phyloP scores from a whole-genome alignment of 495 filamentous ascomycete species.

The Neurospora tetrasperma region DNA sequence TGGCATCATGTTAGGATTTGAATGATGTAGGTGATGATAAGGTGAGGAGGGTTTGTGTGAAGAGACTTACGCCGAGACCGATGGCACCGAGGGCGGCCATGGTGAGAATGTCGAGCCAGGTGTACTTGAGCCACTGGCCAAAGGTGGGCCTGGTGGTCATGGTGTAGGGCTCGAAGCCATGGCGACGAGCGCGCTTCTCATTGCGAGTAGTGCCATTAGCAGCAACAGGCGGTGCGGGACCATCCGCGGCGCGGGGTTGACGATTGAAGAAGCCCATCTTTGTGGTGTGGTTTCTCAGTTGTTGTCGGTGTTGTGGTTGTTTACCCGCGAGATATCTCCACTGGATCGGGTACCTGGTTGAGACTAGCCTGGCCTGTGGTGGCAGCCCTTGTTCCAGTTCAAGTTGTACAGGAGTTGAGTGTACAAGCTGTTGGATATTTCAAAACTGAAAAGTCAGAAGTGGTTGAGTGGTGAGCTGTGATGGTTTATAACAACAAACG shows the following conservation, averaged over 20 bases:
- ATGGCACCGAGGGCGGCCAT: constrained; percentile 47
- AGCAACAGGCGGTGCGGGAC: neutral
- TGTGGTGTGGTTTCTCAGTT: neutral
- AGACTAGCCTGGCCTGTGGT: neutral
- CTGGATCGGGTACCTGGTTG: neutral
- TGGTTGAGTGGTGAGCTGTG: neutral
- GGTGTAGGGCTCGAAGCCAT: constrained; percentile 16
- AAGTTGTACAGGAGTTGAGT: neutral
- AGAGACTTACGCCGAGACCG: constrained; percentile 42
- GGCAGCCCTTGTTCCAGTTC: neutral
- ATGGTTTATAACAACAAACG: neutral
- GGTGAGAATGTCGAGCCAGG: constrained; percentile 48
- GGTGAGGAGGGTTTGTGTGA: neutral
- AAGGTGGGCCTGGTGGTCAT: constrained; percentile 37
- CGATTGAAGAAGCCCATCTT: constrained; percentile 11
- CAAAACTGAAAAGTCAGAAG: neutral
- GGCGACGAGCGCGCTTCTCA: neutral
- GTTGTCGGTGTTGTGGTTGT: neutral
- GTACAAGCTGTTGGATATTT: neutral
- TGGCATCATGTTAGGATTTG: constrained; percentile 2
- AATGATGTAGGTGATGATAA: too few species aligned
- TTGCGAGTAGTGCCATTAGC: constrained; percentile 6
- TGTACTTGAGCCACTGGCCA: constrained; percentile 46
- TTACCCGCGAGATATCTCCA: neutral
- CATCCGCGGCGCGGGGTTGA: neutral